These are phyloP conservation scores for Pseudogymnoascus destructans DNA, from an alignment of 2,329 filamentous ascomycete genomes.

Conservation along the genomic window DNA sequence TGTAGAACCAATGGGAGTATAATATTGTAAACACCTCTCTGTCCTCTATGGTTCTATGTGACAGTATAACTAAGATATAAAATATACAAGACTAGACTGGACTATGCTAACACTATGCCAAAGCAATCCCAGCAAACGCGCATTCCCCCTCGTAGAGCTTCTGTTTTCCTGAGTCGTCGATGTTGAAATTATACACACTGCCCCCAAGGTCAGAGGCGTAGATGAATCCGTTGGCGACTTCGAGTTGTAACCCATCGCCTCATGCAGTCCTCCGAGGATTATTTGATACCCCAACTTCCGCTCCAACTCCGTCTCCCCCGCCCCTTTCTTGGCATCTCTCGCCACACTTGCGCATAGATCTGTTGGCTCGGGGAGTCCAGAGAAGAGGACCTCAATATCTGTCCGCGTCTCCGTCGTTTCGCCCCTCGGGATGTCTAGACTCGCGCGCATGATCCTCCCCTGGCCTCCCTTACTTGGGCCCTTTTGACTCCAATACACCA, in stretches of 20 bases:
- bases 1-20: background rate
- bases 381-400: constrained; percentile 21
- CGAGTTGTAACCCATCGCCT: constrained; percentile 35
- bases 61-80: background rate
- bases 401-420: constrained; percentile 12
- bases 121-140: constrained; percentile 8
- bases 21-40: background rate
- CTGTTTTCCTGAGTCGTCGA: constrained; percentile 22
- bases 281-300: constrained; percentile 16
- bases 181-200: constrained; percentile 27
- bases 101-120: background rate
- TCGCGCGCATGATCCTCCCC: constrained; percentile 41
- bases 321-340: background rate
- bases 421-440: constrained; percentile 28
- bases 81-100: background rate
- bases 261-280: constrained; percentile 29
- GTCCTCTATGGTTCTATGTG: background rate
- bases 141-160: constrained; percentile 12
- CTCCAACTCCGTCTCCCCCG: constrained; percentile 9
- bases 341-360: constrained; percentile 31
- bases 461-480: constrained; percentile 36
- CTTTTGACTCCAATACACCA: constrained; percentile 48
- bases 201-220: constrained; percentile 32
- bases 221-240: constrained; percentile 26
- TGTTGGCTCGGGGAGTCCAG: constrained; percentile 41